These are phyloP conservation scores for Cadophora malorum DNA, from an alignment of 2,329 filamentous ascomycete genomes.

Conservation along the genomic window DNA sequence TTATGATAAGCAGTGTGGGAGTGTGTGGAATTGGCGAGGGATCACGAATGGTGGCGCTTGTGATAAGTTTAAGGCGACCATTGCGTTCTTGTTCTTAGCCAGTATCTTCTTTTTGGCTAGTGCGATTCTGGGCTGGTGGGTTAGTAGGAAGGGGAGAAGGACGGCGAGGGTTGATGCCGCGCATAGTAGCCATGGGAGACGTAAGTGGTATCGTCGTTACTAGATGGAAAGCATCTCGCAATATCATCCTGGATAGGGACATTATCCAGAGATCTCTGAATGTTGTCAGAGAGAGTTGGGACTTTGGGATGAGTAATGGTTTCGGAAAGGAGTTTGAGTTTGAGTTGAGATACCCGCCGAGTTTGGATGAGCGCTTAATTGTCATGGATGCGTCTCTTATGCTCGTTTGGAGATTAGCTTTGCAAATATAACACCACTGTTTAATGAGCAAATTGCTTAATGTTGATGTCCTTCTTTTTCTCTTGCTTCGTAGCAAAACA, in stretches of 20 bases:
- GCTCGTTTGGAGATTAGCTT: background rate
- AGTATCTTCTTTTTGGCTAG: conserved; percentile 37
- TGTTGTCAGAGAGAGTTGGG: background rate
- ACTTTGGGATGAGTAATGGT: background rate
- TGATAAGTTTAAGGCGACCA: conserved; percentile 69
- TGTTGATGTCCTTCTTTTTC: background rate
- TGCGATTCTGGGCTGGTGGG: conserved; percentile 32
- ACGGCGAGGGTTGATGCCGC: conserved; percentile 3
- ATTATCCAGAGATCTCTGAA: no score
- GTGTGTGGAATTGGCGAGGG: conserved; percentile 81
- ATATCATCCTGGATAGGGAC: no score
- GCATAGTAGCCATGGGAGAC: background rate
- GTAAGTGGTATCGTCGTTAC: conserved; percentile 29
- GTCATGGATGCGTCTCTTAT: background rate
- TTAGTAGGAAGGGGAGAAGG: conserved; percentile 18
- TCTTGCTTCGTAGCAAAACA: background rate
- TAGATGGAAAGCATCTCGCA: no score
- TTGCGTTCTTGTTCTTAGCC: conserved; percentile 40
- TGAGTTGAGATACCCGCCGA: conserved; percentile 10
- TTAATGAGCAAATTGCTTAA: background rate
- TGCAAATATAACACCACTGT: background rate
- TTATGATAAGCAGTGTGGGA: conserved; percentile 65
- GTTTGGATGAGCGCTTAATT: conserved; percentile 15
- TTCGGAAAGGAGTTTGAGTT: background rate
- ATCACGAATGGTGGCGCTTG: conserved; percentile 78